Conservation (phyloP, 2,329 filamentous ascomycete genomes). For the Septoria petroselini region DNA sequence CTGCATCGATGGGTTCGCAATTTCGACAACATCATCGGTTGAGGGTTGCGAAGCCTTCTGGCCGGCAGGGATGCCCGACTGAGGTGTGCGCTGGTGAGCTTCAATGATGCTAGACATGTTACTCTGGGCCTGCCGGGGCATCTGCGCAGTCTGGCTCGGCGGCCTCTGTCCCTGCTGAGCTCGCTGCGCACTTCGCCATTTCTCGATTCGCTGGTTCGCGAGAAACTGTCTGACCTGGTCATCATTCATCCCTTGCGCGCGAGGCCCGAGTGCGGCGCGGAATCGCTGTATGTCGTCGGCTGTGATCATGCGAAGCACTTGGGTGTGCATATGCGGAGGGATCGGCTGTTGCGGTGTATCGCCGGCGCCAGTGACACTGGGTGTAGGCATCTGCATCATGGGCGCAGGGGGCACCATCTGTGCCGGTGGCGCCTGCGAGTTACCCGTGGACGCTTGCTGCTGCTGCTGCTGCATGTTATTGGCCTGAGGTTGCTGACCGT, state of each 20-base stretch:
- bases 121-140: constrained; percentile 20
- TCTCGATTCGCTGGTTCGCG: constrained; percentile 23
- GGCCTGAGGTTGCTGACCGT: constrained; percentile 34
- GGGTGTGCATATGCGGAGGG: constrained; percentile 18
- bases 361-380: constrained; percentile 25
- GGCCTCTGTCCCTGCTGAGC: constrained; percentile 35
- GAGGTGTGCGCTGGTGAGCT: constrained; percentile 20
- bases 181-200: constrained; percentile 28
- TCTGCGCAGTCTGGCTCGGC: constrained; percentile 37
- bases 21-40: constrained; percentile 45
- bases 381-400: constrained; percentile 19
- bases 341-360: constrained; percentile 26
- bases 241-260: constrained; percentile 40
- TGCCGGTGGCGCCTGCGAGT: constrained; percentile 39
- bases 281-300: constrained; percentile 43
- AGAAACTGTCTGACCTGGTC: constrained; percentile 43
- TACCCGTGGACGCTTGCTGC: constrained; percentile 19
- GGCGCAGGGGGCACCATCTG: constrained; percentile 40
- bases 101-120: constrained; percentile 15
- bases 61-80: constrained; percentile 27
- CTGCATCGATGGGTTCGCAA: constrained; percentile 31
- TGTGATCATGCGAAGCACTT: constrained; percentile 20
- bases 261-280: constrained; percentile 36
- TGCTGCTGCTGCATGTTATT: constrained; percentile 18
- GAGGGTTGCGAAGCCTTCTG: constrained; percentile 29